These are phyloP conservation scores for Batrachochytrium dendrobatidis DNA, from an alignment of 371 early-diverging fungal species.

Conservation along the genomic window DNA sequence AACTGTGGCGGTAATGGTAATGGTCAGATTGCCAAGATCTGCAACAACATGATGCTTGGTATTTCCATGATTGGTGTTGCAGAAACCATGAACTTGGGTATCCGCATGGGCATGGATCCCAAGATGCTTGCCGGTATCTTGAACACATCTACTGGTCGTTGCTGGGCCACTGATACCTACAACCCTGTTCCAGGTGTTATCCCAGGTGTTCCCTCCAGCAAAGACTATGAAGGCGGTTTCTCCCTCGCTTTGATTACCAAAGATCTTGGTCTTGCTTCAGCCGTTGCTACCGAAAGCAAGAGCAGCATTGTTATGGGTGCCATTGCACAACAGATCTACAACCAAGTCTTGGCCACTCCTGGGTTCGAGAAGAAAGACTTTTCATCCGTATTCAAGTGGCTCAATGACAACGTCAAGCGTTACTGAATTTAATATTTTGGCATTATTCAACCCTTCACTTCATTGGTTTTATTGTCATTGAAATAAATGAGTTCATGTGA, in stretches of 20 bases:
- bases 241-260: slow-evolving; percentile 80
- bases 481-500: too few relatives aligned
- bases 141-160: slow-evolving; percentile 80
- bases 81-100: slow-evolving; percentile 79
- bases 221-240: slow-evolving; percentile 88
- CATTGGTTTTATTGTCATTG: too few relatives aligned
- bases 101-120: slow-evolving; percentile 84
- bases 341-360: slow-evolving; percentile 30
- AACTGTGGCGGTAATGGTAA: slow-evolving; percentile 78
- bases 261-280: slow-evolving; percentile 84
- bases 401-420: slow-evolving; percentile 20
- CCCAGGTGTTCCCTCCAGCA: slow-evolving; percentile 73
- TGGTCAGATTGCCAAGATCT: slow-evolving; percentile 93
- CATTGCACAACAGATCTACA: slow-evolving; percentile 72
- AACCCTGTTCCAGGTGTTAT: slow-evolving; percentile 87
- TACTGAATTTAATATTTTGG: background rate
- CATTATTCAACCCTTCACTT: too few relatives aligned
- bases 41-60: slow-evolving; percentile 95
- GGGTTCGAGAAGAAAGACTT: slow-evolving; percentile 44
- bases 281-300: slow-evolving; percentile 76
- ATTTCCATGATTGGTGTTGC: slow-evolving; percentile 88
- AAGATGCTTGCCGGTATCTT: slow-evolving; percentile 73
- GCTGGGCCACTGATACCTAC: slow-evolving; percentile 62
- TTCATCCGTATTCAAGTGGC: slow-evolving; percentile 41
- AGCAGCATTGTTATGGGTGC: slow-evolving; percentile 66